phyloP scores from a whole-genome alignment of 2,329 filamentous ascomycete species.

The Colletotrichum sp. region DNA sequence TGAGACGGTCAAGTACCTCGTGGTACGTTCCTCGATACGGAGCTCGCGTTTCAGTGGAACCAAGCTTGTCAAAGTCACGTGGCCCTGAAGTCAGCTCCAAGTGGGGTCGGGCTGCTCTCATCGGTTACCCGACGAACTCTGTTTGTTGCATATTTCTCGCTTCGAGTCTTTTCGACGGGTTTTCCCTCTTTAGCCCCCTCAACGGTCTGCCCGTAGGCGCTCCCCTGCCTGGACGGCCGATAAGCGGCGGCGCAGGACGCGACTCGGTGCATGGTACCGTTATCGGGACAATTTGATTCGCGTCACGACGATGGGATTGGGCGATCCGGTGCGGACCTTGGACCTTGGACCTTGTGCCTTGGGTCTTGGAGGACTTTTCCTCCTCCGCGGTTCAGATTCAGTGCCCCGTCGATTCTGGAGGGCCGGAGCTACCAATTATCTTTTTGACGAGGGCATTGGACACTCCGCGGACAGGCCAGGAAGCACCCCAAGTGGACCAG shows the following conservation, averaged over 20 bases:
- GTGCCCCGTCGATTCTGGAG: neutral
- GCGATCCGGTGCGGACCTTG: neutral
- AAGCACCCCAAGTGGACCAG: conserved; percentile 1
- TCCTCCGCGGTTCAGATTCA: conserved; percentile 8
- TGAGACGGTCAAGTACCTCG: neutral
- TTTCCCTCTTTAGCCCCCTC: neutral
- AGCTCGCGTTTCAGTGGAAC: neutral
- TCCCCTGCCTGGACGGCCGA: neutral
- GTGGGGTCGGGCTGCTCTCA: neutral
- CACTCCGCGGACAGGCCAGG: neutral
- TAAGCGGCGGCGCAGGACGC: neutral
- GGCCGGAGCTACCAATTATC: neutral
- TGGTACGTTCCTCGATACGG: neutral
- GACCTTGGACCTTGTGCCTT: neutral
- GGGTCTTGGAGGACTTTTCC: neutral
- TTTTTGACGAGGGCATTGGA: neutral
- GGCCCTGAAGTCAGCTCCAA: neutral
- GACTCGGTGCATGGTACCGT: neutral
- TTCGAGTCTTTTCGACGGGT: neutral
- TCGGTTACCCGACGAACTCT: neutral
- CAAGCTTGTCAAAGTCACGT: neutral
- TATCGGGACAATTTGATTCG: conserved; percentile 7
- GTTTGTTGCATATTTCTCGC: neutral
- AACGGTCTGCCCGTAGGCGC: neutral
- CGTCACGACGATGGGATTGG: conserved; percentile 5